Base-by-base conservation (phyloP, 2,329 filamentous ascomycete species). In the Sclerotinia minor region DNA sequence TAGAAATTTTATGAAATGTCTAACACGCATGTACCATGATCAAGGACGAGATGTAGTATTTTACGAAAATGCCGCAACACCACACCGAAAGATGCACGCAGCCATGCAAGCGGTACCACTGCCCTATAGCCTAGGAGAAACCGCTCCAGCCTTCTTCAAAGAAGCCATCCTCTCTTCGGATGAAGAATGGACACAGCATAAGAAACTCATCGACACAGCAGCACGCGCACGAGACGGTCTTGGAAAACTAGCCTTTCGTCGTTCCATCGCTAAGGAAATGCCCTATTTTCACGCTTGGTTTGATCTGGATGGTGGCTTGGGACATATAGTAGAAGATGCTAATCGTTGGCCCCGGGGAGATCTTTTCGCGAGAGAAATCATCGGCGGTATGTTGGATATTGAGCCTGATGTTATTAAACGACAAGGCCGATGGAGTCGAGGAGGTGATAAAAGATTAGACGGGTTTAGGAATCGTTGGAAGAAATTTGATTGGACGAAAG, bases 201-300 rank as follows among this genome's bases (percentile, higher is more conserved):
- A 89, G 76, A 97, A 97, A 77, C 83, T 99, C 70, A 96, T 99
- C 70, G 94, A 98, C 78, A 99, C 95, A 0, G 85, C 82, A 19
- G 87, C 87, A 70, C 81, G 82, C 45, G 84, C 88, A 68, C 79
- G 83, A n/a, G 83, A 87, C 2, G 92, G 91, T 0, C 78, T 92
- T 70, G 95, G 94, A 0, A 91, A 91, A 75, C 79, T 85, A 65
- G 94, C 95, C 1, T 99, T 99, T 78, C 85, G 94, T 0, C 85
- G 88, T 67, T 90, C 86, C 26, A 83, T 99, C 69, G 92, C 92
- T 17, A 97, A 96, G 80, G 94, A 99, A 81, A 94, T 96, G 91
- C 94, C 96, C 0, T 99, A 99, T 78, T 99, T 99, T 75, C 95
- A 99, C 78, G 94, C 89, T 26, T 99, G 94, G 94, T 98, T 98